Evolutionary conservation across 768 basidiomycete species (phyloP).

Genomic region (Suillus paluster): DNA sequence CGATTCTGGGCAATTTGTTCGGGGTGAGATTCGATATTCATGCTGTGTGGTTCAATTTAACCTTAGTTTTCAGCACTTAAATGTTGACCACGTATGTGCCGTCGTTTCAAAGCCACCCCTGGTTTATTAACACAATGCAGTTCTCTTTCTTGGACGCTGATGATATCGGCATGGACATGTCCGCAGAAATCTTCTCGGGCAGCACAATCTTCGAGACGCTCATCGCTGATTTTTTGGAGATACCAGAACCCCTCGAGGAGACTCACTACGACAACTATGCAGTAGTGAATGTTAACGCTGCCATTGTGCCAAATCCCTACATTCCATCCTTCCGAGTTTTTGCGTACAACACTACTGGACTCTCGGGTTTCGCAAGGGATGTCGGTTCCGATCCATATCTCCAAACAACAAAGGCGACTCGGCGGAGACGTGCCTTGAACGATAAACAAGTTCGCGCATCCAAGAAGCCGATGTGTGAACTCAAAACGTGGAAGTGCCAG

Average conservation of each 20-base stretch:
- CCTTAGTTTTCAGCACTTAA: slow-evolving; percentile 63
- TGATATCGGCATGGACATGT: slow-evolving; percentile 56
- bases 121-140: slow-evolving; percentile 31
- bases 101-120: slow-evolving; percentile 11
- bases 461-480: slow-evolving; percentile 51
- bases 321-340: slow-evolving; percentile 80
- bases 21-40: slow-evolving; percentile 60
- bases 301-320: slow-evolving; percentile 88
- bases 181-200: slow-evolving; percentile 17
- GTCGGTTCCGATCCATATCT: slow-evolving; percentile 8
- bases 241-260: slow-evolving; percentile 56
- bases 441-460: slow-evolving; percentile 47
- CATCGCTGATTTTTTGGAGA: slow-evolving; percentile 62
- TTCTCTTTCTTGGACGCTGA: slow-evolving; percentile 59
- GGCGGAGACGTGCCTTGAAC: slow-evolving; percentile 36
- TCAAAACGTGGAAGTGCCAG: slow-evolving; percentile 65
- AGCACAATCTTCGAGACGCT: slow-evolving; percentile 47
- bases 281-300: slow-evolving; percentile 78
- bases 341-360: slow-evolving; percentile 73
- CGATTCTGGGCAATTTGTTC: slow-evolving; percentile 82
- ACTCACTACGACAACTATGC: slow-evolving; percentile 67
- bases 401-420: not conserved
- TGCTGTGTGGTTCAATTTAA: slow-evolving; percentile 25
- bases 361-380: not conserved
- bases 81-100: slow-evolving; percentile 70